Evolutionary conservation across 305 asterid genomes (phyloP).

Genomic region (Solanum chacoense): DNA sequence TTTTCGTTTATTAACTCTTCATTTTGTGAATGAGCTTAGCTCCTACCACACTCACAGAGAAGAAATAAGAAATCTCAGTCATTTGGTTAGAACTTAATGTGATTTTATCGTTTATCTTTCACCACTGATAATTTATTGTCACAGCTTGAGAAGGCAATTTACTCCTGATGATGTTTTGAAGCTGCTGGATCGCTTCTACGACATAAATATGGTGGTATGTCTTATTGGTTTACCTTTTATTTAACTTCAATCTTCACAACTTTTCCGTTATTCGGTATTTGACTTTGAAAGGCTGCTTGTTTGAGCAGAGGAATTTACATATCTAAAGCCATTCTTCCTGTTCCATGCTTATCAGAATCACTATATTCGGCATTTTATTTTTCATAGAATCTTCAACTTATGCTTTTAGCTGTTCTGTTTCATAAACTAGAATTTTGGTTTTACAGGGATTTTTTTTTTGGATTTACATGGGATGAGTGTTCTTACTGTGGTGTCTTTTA

Average conservation of each 20-base stretch:
- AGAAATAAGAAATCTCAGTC: neutral
- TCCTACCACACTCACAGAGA: neutral
- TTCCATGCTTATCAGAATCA: neutral
- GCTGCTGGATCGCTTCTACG: conserved; percentile 77
- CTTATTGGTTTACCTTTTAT: neutral
- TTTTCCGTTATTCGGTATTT: neutral
- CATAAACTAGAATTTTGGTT: neutral
- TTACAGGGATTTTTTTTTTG: neutral
- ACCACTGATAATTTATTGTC: neutral
- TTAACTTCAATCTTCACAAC: neutral
- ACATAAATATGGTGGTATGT: conserved; percentile 86
- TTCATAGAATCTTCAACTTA: neutral
- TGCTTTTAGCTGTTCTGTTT: neutral
- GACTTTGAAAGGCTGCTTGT: neutral
- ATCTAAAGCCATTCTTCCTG: neutral
- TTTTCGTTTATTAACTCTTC: neutral
- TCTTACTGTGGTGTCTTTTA: neutral
- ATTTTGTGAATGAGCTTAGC: neutral
- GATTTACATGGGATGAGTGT: neutral
- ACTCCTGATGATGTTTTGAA: conserved; percentile 67
- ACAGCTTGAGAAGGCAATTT: conserved; percentile 70
- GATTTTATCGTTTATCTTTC: neutral
- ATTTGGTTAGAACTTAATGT: neutral
- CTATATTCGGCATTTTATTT: neutral
- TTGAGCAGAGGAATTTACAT: neutral